Base-by-base conservation (phyloP, 2,329 filamentous ascomycete genomes). In the Blumeriella jaapii region DNA sequence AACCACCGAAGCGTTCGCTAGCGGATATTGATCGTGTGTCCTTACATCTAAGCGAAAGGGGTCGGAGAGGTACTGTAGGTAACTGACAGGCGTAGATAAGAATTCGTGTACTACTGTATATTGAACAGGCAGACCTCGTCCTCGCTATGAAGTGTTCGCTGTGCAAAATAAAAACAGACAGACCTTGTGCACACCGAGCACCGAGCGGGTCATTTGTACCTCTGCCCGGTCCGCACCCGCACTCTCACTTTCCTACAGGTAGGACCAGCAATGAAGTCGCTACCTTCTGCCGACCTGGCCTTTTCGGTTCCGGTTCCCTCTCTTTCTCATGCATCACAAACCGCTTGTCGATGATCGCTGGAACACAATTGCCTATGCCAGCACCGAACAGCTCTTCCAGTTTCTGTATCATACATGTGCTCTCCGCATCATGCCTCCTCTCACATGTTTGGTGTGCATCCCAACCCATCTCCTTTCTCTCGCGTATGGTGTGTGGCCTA, bases 401-500 rank as follows among this genome's bases (percentile, higher is more conserved):
- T 17, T 27, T 30, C 12, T 26, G 17, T 9, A 29, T 23, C 29
- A 27, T 27, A 18, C 39, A 36, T 5, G 5, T 31, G 9, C 18
- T 32, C 17, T 40, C 31, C 5, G 42, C 36, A 16, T 39, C 39
- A 13, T 36, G 15, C 8, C 16, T 27, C 15, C 14, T 29, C 15
- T 42, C 41, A 16, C 41, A 30, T 10, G 41, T 38, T 31, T 52
- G 49, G 36, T 50, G 44, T 7, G 40, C 34, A 28, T 44, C 34
- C 48, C 49, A 52, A 5, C 42, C 45, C 8, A 24, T 45, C 17
- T 42, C 45, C 2, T 5, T 17, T 30, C 44, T 46, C 15, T 47
- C 41, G 29, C 45, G 38, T 11, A 32, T 22, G 2, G 44, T 28
- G 18, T 49, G 44, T 6, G 38, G 20, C 7, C 35, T 45, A 7